Percentiles rank a stretch among this genome's conserved stretches.
phyloP scores from a whole-genome alignment of 306 rosid genomes.

The Lathyrus sativus region DNA sequence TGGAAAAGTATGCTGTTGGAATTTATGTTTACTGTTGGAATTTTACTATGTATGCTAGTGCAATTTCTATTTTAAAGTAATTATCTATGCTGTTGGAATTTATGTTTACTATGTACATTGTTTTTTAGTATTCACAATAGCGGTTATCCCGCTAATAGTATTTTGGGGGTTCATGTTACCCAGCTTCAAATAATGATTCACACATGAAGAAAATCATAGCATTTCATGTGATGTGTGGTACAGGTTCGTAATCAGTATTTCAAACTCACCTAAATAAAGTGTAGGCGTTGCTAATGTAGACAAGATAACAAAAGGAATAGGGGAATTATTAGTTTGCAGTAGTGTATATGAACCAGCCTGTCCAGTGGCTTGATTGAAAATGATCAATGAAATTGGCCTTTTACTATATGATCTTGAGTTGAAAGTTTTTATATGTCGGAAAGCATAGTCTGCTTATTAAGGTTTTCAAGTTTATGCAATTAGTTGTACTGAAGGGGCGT shows the following conservation, averaged over 20 bases:
- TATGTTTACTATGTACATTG: no score
- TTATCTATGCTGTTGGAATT: no score
- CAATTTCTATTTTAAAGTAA: no score
- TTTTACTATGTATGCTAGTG: no score
- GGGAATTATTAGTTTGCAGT: constrained; percentile 21
- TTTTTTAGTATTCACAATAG: no score
- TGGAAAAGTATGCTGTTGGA: no score
- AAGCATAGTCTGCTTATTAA: constrained; percentile 13
- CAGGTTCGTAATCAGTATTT: constrained; percentile 14
- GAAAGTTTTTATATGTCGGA: constrained; percentile 6
- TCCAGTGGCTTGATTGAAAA: constrained; percentile 2
- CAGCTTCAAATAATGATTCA: neutral
- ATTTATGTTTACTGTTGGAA: no score
- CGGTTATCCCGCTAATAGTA: no score
- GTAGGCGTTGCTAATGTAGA: neutral
- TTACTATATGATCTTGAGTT: constrained; percentile 2
- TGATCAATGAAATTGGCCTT: constrained; percentile 2
- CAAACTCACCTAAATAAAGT: neutral
- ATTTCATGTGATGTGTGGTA: constrained; percentile 16
- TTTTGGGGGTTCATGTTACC: no score
- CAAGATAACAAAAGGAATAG: constrained; percentile 14
- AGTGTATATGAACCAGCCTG: neutral
- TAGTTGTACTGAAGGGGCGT: constrained; percentile 2
- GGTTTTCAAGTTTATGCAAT: constrained; percentile 19
- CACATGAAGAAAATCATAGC: constrained; percentile 3